A percentile compares a stretch with the other conserved stretches of the same genome.
Conservation (phyloP, 768 basidiomycete species). For the Mycena alexandri region DNA sequence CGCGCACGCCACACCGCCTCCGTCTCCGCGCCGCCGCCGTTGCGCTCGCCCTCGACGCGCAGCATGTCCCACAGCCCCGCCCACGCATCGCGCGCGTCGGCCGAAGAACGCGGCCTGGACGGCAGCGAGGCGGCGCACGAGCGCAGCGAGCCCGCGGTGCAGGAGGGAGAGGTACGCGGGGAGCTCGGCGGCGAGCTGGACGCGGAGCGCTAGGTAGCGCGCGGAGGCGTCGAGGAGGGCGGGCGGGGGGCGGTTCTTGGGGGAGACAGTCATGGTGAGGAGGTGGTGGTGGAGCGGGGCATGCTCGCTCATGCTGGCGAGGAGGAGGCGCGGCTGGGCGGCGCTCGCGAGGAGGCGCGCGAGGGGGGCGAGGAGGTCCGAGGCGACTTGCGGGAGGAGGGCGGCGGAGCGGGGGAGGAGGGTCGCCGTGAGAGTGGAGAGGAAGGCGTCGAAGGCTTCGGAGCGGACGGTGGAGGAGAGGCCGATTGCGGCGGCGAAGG, state of each 20-base stretch:
- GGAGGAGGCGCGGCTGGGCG: constrained; percentile 71
- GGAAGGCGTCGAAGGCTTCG: constrained; percentile 82
- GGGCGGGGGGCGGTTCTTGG: constrained; percentile 75
- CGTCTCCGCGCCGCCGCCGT: constrained; percentile 77
- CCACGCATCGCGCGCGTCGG: constrained; percentile 75
- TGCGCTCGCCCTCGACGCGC: constrained; percentile 77
- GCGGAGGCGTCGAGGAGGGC: constrained; percentile 79
- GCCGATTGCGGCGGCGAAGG: constrained; percentile 78
- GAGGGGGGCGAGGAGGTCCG: constrained; percentile 65
- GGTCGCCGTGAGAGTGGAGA: constrained; percentile 65
- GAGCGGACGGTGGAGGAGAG: constrained; percentile 58
- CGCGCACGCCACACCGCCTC: constrained; percentile 76
- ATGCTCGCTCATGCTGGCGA: constrained; percentile 79
- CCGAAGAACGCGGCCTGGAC: constrained; percentile 73
- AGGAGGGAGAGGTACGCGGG: constrained; percentile 72
- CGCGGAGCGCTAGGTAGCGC: constrained; percentile 82
- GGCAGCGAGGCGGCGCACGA: constrained; percentile 64
- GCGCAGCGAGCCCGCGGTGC: constrained; percentile 68
- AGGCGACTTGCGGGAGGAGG: constrained; percentile 39
- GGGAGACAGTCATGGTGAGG: constrained; percentile 71
- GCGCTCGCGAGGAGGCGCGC: constrained; percentile 69
- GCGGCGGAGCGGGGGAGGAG: constrained; percentile 66
- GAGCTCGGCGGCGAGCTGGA: constrained; percentile 78
- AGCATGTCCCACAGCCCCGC: constrained; percentile 88
- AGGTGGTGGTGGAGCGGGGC: constrained; percentile 80